These are phyloP conservation scores for Mediolabrus comicus DNA, from an alignment of 108 stramenopile species.

Conservation along the genomic window DNA sequence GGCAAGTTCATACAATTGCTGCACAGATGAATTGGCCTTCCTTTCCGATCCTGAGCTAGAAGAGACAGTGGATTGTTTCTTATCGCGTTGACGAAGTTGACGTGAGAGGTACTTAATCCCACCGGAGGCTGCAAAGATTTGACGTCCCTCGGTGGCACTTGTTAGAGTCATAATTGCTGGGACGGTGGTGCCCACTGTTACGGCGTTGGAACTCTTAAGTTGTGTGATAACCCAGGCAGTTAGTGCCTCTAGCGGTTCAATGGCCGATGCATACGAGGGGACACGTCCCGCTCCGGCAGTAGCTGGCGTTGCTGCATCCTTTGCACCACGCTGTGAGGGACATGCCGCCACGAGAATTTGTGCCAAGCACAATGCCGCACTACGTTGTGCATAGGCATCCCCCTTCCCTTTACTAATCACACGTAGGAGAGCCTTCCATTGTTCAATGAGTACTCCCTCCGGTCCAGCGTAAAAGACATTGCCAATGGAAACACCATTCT, in stretches of 20 bases:
- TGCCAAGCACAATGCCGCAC: constrained; percentile 72
- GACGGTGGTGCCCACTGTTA: constrained; percentile 64
- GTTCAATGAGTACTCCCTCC: constrained; percentile 82
- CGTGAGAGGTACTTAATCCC: constrained; percentile 88
- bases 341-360: constrained; percentile 78
- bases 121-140: constrained; percentile 76
- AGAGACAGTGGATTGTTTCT: constrained; percentile 15
- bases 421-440: constrained; percentile 84
- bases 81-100: constrained; percentile 67
- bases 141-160: constrained; percentile 72
- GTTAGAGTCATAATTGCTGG: constrained; percentile 75
- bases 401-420: constrained; percentile 84
- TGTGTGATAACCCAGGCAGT: constrained; percentile 86
- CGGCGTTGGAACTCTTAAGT: constrained; percentile 70
- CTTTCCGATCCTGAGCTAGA: constrained; percentile 44
- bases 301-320: background rate
- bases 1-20: constrained; percentile 93
- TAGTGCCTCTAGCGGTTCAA: constrained; percentile 82
- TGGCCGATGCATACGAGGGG: constrained; percentile 78
- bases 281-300: constrained; percentile 44
- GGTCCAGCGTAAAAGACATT: constrained; percentile 84
- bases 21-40: constrained; percentile 75
- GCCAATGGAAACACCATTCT: constrained; percentile 67
- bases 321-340: constrained; percentile 59
- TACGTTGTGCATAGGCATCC: constrained; percentile 78